Evolutionary conservation across 1,139 yeast species (phyloP).

Genomic region (Debaryomycetaceae sp.): DNA sequence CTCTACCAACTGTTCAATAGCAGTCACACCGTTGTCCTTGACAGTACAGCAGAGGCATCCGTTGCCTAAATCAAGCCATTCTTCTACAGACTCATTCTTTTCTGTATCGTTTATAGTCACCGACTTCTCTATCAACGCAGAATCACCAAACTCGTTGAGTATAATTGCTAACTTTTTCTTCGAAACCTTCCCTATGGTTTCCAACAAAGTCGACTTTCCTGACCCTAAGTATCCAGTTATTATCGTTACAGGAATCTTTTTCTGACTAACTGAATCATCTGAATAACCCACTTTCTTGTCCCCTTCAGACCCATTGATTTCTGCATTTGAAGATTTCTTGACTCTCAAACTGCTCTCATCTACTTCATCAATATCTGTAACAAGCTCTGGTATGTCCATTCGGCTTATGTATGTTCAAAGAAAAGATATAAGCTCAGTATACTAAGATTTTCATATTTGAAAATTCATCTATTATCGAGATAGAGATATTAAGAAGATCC

Average conservation of each 20-base stretch:
- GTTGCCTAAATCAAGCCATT: slow-evolving; percentile 94
- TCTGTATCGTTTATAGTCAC: slow-evolving; percentile 68
- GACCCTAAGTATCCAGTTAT: slow-evolving; percentile 95
- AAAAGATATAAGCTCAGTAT: too few species aligned
- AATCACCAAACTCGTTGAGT: slow-evolving; percentile 85
- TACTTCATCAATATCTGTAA: slow-evolving; percentile 26
- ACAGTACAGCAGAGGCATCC: slow-evolving; percentile 97
- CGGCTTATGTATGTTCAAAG: too few species aligned
- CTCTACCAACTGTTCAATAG: slow-evolving; percentile 83
- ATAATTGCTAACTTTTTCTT: slow-evolving; percentile 81
- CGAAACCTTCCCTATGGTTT: slow-evolving; percentile 66
- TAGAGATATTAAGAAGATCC: too few species aligned
- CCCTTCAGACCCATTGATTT: neutral
- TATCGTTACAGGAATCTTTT: slow-evolving; percentile 83
- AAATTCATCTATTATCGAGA: too few species aligned
- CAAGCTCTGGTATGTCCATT: slow-evolving; percentile 52
- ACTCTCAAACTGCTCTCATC: neutral
- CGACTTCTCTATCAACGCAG: slow-evolving; percentile 85
- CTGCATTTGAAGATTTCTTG: neutral
- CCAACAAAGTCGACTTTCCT: slow-evolving; percentile 86
- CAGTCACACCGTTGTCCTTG: slow-evolving; percentile 89
- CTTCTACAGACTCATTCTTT: slow-evolving; percentile 60
- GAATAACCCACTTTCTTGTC: neutral
- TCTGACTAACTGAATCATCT: slow-evolving; percentile 5
- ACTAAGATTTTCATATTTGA: too few species aligned